A percentile compares a stretch with the other conserved stretches of the same genome.
These are phyloP conservation scores for Saccharomycopsis microspora DNA, from an alignment of 805 yeast species.

Conservation along the genomic window DNA sequence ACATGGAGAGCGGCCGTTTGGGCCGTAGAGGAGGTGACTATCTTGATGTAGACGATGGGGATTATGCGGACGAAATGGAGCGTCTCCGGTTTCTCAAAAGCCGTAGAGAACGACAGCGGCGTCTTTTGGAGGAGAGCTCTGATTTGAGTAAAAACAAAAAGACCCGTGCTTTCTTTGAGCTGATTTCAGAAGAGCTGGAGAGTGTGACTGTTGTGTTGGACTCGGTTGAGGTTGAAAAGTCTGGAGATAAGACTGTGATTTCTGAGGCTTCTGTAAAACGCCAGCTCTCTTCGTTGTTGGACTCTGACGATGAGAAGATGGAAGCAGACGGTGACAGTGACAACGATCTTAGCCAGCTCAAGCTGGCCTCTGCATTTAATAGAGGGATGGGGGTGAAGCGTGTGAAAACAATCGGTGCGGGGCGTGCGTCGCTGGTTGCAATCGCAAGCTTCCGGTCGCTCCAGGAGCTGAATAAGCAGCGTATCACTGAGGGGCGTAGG, in stretches of 20 bases:
- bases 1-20: conserved; percentile 61
- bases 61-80: conserved; percentile 37
- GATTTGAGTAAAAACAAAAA: conserved; percentile 40
- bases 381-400: neutral
- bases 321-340: neutral
- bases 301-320: conserved; percentile 17
- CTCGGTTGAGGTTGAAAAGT: no score
- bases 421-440: conserved; percentile 16
- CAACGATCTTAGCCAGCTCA: neutral
- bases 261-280: no score
- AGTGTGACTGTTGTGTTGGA: no score
- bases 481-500: neutral
- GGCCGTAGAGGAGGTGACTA: conserved; percentile 43
- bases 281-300: conserved; percentile 36
- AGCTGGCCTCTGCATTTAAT: conserved; percentile 2
- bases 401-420: conserved; percentile 23
- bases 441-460: no score
- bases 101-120: conserved; percentile 32
- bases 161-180: conserved; percentile 55
- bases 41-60: conserved; percentile 67
- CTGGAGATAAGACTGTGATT: no score
- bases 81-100: conserved; percentile 25
- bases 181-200: conserved; percentile 39
- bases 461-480: no score
- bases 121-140: conserved; percentile 36